A percentile compares a stretch with the other conserved stretches of the same genome.
phyloP scores from a whole-genome alignment of 2,329 filamentous ascomycete species.

The Aureobasidium leucospermi region DNA sequence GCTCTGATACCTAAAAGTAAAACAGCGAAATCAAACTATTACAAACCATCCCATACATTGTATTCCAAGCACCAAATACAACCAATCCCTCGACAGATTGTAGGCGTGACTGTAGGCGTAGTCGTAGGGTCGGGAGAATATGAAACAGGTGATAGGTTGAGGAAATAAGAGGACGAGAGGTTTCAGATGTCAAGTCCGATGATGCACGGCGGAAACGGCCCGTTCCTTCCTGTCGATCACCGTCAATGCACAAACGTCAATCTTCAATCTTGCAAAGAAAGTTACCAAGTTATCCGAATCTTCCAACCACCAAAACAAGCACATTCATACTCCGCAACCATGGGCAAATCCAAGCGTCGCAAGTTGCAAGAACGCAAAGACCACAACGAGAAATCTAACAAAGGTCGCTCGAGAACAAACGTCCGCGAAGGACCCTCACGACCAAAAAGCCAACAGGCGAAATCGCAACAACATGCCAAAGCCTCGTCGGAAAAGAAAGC shows the following conservation, averaged over 20 bases:
- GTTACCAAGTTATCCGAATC: background rate
- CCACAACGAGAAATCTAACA: background rate
- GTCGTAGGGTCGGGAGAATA: too few species aligned
- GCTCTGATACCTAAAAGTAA: background rate
- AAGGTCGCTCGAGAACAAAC: background rate
- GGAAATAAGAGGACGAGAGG: background rate
- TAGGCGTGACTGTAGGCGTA: too few species aligned
- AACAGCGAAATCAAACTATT: background rate
- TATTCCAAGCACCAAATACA: too few species aligned
- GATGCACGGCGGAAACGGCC: background rate
- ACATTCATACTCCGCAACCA: background rate
- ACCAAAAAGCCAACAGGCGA: background rate
- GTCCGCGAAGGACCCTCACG: background rate
- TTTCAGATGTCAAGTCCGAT: background rate
- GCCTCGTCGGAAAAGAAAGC: background rate
- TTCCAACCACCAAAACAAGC: background rate
- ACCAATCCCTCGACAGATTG: too few species aligned
- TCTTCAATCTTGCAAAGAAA: background rate
- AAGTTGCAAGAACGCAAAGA: conserved; percentile 7
- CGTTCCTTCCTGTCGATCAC: background rate
- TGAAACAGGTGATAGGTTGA: background rate
- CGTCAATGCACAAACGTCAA: background rate
- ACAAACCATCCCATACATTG: background rate
- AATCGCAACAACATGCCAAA: conserved; percentile 1
- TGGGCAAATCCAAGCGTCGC: conserved; percentile 7